These are phyloP conservation scores for Carex myosuroides DNA, from an alignment of 176 grass and related monocot species.

Conservation along the genomic window DNA sequence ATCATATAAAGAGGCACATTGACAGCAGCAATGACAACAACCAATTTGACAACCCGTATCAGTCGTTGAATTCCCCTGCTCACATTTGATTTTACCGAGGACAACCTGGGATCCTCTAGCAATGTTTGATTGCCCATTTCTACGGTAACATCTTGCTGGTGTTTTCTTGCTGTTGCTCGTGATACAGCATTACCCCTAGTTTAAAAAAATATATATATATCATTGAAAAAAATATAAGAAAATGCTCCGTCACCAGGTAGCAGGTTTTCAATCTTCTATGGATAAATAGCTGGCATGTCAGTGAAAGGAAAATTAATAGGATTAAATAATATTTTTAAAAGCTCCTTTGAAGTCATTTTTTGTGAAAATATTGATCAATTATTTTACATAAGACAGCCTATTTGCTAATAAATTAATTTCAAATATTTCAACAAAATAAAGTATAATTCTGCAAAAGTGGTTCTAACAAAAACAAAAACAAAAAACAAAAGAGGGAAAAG, in stretches of 20 bases:
- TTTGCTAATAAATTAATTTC: neutral
- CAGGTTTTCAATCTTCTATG: neutral
- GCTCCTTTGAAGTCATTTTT: neutral
- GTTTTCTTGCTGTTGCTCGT: constrained; percentile 58
- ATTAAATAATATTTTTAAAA: neutral
- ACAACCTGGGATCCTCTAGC: constrained; percentile 48
- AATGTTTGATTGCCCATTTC: constrained; percentile 48
- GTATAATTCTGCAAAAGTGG: neutral
- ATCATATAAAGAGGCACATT: constrained; percentile 97
- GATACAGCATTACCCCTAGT: constrained; percentile 68
- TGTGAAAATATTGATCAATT: neutral
- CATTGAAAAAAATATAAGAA: neutral
- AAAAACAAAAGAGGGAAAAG: neutral
- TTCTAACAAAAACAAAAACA: neutral
- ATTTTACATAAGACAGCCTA: neutral
- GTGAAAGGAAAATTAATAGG: neutral
- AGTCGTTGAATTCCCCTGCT: constrained; percentile 55
- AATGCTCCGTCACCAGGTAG: neutral
- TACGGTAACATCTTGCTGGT: constrained; percentile 43
- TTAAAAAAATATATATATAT: neutral
- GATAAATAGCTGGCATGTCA: neutral
- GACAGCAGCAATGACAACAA: constrained; percentile 57
- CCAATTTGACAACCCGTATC: constrained; percentile 65
- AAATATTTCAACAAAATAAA: neutral
- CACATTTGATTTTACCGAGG: constrained; percentile 38